Conservation (phyloP, 2,329 filamentous ascomycete genomes). For the Calcarisporium arbuscula region DNA sequence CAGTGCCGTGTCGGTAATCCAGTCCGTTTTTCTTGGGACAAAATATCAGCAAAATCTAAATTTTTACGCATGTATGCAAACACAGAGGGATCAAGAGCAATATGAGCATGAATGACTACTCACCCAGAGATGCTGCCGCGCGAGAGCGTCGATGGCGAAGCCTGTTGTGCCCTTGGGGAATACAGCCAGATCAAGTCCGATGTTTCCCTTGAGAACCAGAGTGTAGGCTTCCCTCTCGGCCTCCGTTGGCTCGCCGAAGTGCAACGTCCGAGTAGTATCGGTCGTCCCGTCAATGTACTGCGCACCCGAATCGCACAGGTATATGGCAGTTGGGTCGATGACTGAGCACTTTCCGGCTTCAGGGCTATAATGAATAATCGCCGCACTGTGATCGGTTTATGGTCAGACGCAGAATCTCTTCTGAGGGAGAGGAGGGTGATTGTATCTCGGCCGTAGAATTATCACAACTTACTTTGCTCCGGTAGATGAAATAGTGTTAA, state of each 20-base stretch:
- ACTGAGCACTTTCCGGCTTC: slow-evolving; percentile 73
- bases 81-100: neutral
- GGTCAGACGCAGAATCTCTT: slow-evolving; percentile 2
- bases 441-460: neutral
- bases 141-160: slow-evolving; percentile 82
- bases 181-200: slow-evolving; percentile 75
- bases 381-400: slow-evolving; percentile 72
- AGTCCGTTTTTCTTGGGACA: slow-evolving; percentile 58
- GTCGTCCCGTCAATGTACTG: slow-evolving; percentile 95
- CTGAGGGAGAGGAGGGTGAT: neutral
- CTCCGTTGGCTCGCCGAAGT: slow-evolving; percentile 79
- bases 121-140: slow-evolving; percentile 89
- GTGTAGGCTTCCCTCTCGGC: slow-evolving; percentile 89
- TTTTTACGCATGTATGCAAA: neutral
- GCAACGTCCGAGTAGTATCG: slow-evolving; percentile 87
- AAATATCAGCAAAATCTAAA: slow-evolving; percentile 16
- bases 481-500: slow-evolving; percentile 92
- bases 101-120: slow-evolving; percentile 14
- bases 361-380: slow-evolving; percentile 92
- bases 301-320: slow-evolving; percentile 95
- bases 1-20: slow-evolving; percentile 94
- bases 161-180: slow-evolving; percentile 96
- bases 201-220: slow-evolving; percentile 88
- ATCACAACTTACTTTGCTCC: slow-evolving; percentile 57
- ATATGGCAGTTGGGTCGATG: slow-evolving; percentile 80